These are phyloP conservation scores for Tylopilus subfusipes DNA, from an alignment of 768 basidiomycete genomes.

Conservation along the genomic window DNA sequence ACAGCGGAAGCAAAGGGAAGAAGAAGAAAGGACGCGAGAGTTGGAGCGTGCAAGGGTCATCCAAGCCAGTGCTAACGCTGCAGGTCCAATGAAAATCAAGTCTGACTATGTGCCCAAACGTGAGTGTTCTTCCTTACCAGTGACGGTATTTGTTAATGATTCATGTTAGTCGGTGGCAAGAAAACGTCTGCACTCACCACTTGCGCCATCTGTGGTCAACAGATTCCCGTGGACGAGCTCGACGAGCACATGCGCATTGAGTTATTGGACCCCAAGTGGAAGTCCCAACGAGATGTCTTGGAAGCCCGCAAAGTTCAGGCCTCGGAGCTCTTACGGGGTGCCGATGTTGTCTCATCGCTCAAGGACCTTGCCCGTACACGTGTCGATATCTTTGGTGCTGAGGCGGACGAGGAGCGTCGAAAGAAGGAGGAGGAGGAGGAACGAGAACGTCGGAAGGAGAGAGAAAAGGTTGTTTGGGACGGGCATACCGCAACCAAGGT, in stretches of 20 bases:
- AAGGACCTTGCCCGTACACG: slow-evolving; percentile 92
- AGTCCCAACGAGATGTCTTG: slow-evolving; percentile 85
- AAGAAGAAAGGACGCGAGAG: slow-evolving; percentile 67
- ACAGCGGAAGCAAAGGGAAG: slow-evolving; percentile 57
- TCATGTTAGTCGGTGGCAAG: slow-evolving; percentile 60
- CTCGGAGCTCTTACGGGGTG: slow-evolving; percentile 83
- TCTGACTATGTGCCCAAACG: slow-evolving; percentile 95
- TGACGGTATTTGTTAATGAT: slow-evolving; percentile 6
- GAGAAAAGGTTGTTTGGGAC: slow-evolving; percentile 97
- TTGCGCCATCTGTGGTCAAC: slow-evolving; percentile 93
- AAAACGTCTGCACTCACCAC: slow-evolving; percentile 68
- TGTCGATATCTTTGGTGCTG: slow-evolving; percentile 95
- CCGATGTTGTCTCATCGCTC: slow-evolving; percentile 91
- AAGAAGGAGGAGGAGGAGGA: slow-evolving; percentile 87
- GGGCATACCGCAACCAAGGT: slow-evolving; percentile 95
- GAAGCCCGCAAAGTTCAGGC: slow-evolving; percentile 90
- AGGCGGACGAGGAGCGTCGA: slow-evolving; percentile 87
- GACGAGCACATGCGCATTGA: slow-evolving; percentile 99
- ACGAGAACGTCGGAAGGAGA: slow-evolving; percentile 73
- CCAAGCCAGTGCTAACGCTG: slow-evolving; percentile 72
- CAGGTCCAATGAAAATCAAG: slow-evolving; percentile 88
- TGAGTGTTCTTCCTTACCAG: slow-evolving; percentile 39
- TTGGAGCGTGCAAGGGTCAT: slow-evolving; percentile 75
- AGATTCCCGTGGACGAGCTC: slow-evolving; percentile 92
- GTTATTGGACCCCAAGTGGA: slow-evolving; percentile 95